A percentile compares a stretch with the other conserved stretches of the same genome.
phyloP scores from a whole-genome alignment of 164 flowering plant genomes.

The Chimonanthus praecox region DNA sequence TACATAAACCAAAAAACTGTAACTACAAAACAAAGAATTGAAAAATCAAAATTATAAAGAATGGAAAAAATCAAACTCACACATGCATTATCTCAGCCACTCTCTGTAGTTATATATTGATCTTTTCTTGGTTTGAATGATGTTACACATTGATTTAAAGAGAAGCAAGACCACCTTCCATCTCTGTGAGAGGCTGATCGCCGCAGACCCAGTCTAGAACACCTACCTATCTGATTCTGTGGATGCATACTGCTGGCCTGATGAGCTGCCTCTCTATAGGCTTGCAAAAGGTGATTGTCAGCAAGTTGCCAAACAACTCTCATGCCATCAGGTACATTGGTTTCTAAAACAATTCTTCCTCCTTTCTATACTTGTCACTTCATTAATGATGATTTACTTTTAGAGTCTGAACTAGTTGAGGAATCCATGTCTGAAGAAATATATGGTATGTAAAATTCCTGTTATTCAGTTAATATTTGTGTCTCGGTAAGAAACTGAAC shows the following conservation, averaged over 20 bases:
- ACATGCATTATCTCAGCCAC: conserved; percentile 26
- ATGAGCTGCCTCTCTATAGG: conserved; percentile 67
- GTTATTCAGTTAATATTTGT: no score
- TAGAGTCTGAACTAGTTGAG: neutral
- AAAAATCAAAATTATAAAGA: no score
- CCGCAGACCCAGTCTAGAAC: conserved; percentile 9
- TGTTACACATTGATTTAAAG: no score
- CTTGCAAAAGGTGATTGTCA: conserved; percentile 56
- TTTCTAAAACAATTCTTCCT: neutral
- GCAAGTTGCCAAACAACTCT: conserved; percentile 52
- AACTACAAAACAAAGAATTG: no score
- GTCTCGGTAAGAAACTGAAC: no score
- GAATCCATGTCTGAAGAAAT: neutral
- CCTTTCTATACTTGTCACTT: neutral
- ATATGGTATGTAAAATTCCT: neutral
- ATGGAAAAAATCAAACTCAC: neutral
- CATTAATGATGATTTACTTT: neutral
- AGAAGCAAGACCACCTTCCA: conserved; percentile 13
- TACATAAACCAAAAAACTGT: no score
- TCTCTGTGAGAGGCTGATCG: conserved; percentile 51
- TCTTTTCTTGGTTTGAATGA: conserved; percentile 12
- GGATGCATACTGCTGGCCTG: conserved; percentile 62
- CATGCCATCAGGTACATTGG: conserved; percentile 76
- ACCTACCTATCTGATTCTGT: conserved; percentile 28
- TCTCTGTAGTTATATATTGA: conserved; percentile 40